Evolutionary conservation across 2,329 filamentous ascomycete species (phyloP).

Genomic region (Ramularia endophylla): DNA sequence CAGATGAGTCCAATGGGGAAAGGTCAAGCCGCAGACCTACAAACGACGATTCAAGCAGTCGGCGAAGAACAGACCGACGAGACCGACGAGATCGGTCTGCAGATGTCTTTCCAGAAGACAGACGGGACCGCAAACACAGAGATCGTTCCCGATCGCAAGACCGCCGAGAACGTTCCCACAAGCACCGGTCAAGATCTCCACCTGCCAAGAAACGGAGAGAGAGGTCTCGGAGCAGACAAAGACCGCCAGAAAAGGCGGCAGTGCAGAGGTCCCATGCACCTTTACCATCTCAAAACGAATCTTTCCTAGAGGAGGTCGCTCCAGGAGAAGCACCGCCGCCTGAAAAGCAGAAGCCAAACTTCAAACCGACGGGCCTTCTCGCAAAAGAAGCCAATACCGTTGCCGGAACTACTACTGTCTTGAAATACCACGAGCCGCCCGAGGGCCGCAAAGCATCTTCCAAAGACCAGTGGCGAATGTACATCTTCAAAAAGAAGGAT

Average conservation of each 20-base stretch:
- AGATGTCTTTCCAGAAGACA: slow-evolving; percentile 6
- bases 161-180: slow-evolving; percentile 16
- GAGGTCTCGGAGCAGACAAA: slow-evolving; percentile 33
- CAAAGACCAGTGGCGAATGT: slow-evolving; percentile 78
- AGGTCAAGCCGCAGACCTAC: slow-evolving; percentile 6
- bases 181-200: slow-evolving; percentile 24
- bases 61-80: slow-evolving; percentile 7
- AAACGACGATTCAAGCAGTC: slow-evolving; percentile 2
- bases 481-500: slow-evolving; percentile 78
- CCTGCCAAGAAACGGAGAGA: slow-evolving; percentile 29
- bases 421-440: slow-evolving; percentile 94
- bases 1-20: slow-evolving; percentile 1
- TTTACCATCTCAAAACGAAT: slow-evolving; percentile 42
- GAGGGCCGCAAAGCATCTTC: slow-evolving; percentile 84
- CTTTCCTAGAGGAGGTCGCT: slow-evolving; percentile 32
- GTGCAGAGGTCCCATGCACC: slow-evolving; percentile 37
- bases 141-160: slow-evolving; percentile 22
- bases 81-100: slow-evolving; percentile 10
- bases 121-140: slow-evolving; percentile 15
- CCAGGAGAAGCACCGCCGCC: slow-evolving; percentile 26
- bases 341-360: slow-evolving; percentile 86
- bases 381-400: slow-evolving; percentile 85
- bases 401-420: slow-evolving; percentile 65
- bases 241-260: slow-evolving; percentile 38
- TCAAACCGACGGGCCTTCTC: slow-evolving; percentile 69